Evolutionary conservation across 441 rosid genomes (phyloP), one percentile per base, ranked within the genome.

Genomic region (Gossypium laxum): DNA sequence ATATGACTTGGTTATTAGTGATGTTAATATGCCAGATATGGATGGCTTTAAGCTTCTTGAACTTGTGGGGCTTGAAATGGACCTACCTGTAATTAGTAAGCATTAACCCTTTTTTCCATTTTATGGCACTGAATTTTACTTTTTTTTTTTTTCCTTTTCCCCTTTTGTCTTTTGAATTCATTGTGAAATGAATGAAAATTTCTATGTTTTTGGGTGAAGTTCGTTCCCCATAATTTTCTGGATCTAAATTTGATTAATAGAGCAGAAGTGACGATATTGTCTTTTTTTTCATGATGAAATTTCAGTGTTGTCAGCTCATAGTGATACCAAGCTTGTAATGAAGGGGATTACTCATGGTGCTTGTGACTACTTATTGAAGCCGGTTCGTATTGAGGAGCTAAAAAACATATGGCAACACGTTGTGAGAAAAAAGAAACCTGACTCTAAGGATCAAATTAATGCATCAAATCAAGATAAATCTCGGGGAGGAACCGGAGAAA

Each of bases 41-140:
- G 93, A 94, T 82, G 98, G 98, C 11, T 94, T 94, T 75, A 94
- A 94, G 89, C 92, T 94, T 47, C 97, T 94, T 57, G 98, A 94
- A 74, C 93, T 87, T 61, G 90, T 90, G 74, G 98, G 96, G 78
- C 95, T 93, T 74, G 97, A 93, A 78, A 93, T 93, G 97, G 98
- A 91, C 82, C 90, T 93, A 76, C 98, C 98, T 57, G 98, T 93
- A 71, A 93, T 93, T 70, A 88, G 91, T 88, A 85, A 52, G 86
- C 73, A 32, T 47, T 59, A 1, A 28, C 11, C 14, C 8, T 24
- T 62, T 61, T 22, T 19, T 10, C 59, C 52, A 8, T 64, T 63
- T 66, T 45, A 24, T 77, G 15, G 18, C 34, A 60, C 56, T n/a
- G 4, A 59, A 61, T 70, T 59, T 74, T 63, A 26, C 7, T n/a